These are phyloP conservation scores for Lactarius trivialis DNA, from an alignment of 768 basidiomycete species.

Conservation along the genomic window DNA sequence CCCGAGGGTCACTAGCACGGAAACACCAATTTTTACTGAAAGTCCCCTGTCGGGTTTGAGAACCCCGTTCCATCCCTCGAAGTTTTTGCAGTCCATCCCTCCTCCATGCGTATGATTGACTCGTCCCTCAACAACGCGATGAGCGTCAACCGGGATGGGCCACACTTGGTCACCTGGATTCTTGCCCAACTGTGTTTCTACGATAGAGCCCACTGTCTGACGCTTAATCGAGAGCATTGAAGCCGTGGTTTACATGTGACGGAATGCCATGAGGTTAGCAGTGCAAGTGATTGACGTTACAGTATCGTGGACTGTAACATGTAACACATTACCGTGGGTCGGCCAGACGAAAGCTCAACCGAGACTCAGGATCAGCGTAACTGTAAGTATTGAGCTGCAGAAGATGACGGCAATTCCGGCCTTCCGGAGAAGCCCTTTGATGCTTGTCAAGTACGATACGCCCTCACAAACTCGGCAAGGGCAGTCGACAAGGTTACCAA, in stretches of 20 bases:
- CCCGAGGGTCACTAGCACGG: not conserved
- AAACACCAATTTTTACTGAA: not conserved
- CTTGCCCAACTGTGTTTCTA: not conserved
- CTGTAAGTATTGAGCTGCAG: not conserved
- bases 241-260: too few relatives aligned
- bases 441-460: too few relatives aligned
- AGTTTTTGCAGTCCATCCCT: not conserved
- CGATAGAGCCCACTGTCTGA: slow-evolving; percentile 25
- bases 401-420: not conserved
- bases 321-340: too few relatives aligned
- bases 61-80: not conserved
- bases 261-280: too few relatives aligned
- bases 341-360: too few relatives aligned
- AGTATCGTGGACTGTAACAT: too few relatives aligned
- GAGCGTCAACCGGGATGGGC: slow-evolving; percentile 50
- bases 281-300: too few relatives aligned
- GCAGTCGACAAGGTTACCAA: not conserved
- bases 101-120: slow-evolving; percentile 10
- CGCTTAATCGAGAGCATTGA: slow-evolving; percentile 31
- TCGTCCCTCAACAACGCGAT: slow-evolving; percentile 1
- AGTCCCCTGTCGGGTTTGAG: not conserved
- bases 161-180: slow-evolving; percentile 50
- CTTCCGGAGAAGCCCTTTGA: too few relatives aligned
- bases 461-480: too few relatives aligned
- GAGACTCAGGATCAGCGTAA: not conserved